Evolutionary conservation across 805 yeast species (phyloP), one percentile per base, ranked within the genome.

Genomic region (Candida takata): DNA sequence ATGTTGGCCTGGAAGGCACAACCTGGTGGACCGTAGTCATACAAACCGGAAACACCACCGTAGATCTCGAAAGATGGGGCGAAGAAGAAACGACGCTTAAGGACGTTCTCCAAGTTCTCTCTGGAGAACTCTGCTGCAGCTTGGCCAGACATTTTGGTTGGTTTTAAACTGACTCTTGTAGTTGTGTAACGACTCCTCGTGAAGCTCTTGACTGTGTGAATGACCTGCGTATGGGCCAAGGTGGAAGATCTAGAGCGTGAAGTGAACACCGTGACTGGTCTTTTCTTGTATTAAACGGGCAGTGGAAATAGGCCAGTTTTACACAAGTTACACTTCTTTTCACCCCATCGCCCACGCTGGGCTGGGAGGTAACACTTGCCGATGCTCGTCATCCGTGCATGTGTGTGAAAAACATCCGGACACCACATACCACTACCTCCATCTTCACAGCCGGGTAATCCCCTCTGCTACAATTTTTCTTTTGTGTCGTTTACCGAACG

Each of bases 11-110:
- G 97, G 65, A 92, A 76, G 10, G 97, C 94, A 69, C 97, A 90
- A 44, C 98, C 98, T 60, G 98, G 97, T 45, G 99, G 99, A 67
- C 99, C 99, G 59, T 88, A 92, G 62, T 92, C 99, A 62, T 85
- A 92, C 40, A 92, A 72, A 48, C 99, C 99, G 33, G 96, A 84
- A 31, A 92, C 97, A 62, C 98, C 98, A 50, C 98, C 98, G 61
- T 92, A 92, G 45, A 90, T 77, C 60, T 92, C 98, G 55, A 92
- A 92, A 24, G 97, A 80, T 47, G 99, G 99, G 13, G 97, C 96
- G 60, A 76, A 94, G 66, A 92, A 92, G 70, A 92, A 92, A 60
- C 99, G 78, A 62, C 97, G 81, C 64, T 90, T 92, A 53, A 92
- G 69, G 40, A 88, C 85, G 60, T 83, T 79, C 63, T 92, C 99